These are phyloP conservation scores for Arthromyces matolae DNA, from an alignment of 768 basidiomycete species.

Conservation along the genomic window DNA sequence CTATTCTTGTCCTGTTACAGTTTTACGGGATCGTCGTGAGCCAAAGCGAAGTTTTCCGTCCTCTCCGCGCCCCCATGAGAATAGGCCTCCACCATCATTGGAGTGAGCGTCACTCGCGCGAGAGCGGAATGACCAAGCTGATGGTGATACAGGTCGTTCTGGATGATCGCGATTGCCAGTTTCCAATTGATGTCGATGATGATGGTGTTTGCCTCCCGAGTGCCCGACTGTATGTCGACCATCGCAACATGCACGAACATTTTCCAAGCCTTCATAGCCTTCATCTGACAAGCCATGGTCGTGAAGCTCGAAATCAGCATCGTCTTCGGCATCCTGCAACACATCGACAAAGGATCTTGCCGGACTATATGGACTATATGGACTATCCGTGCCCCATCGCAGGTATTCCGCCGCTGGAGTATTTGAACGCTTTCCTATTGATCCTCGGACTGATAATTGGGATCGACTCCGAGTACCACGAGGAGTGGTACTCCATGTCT, in stretches of 20 bases:
- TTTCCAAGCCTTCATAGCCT: slow-evolving; percentile 90
- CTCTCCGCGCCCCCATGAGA: slow-evolving; percentile 63
- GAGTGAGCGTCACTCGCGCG: slow-evolving; percentile 71
- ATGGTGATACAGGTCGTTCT: slow-evolving; percentile 65
- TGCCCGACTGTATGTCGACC: slow-evolving; percentile 82
- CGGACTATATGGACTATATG: slow-evolving; percentile 78
- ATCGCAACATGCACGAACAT: slow-evolving; percentile 90
- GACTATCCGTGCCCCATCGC: slow-evolving; percentile 73
- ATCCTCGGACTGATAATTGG: slow-evolving; percentile 69
- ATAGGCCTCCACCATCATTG: slow-evolving; percentile 62
- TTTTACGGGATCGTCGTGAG: slow-evolving; percentile 55
- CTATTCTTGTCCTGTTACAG: slow-evolving; percentile 27
- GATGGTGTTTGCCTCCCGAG: slow-evolving; percentile 47
- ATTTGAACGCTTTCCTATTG: slow-evolving; percentile 80
- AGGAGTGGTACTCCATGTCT: slow-evolving; percentile 73
- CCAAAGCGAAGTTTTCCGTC: slow-evolving; percentile 74
- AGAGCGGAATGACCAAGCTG: slow-evolving; percentile 82
- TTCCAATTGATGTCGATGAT: slow-evolving; percentile 60
- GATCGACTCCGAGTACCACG: slow-evolving; percentile 77
- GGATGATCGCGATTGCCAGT: slow-evolving; percentile 44
- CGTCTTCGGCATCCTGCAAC: slow-evolving; percentile 47
- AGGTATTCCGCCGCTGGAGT: slow-evolving; percentile 92
- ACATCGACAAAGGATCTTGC: slow-evolving; percentile 64
- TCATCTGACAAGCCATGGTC: slow-evolving; percentile 69
- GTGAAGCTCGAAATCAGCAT: slow-evolving; percentile 81